Evolutionary conservation across 371 early-diverging fungal species (phyloP), one percentile per base, ranked within the genome.

Genomic region (Amoeboaphelidium protococcarum): DNA sequence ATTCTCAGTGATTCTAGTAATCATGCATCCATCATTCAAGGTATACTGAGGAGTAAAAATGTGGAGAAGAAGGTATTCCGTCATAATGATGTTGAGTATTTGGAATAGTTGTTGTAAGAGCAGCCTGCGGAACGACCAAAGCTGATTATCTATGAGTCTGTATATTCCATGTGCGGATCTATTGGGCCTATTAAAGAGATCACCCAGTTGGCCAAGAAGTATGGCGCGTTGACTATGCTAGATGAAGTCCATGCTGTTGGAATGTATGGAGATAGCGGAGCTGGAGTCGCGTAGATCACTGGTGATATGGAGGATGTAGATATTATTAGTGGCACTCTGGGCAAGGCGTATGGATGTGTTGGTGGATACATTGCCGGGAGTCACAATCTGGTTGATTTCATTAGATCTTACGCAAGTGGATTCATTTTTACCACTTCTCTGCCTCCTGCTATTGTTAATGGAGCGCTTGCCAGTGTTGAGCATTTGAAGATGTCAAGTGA

Each of bases 211-310:
- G 94, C 96, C 52, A 78, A 79, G 48, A 87, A 89, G 67, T 95
- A 95, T 63, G 88, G 87, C 47, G 96, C 96, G 44, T 78, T 95
- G 54, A 95, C 96, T 37, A 92, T 90, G 67, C 62, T 92, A 47
- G 96, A 95, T 56, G 92, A 95, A 65, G 96, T 95, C 19, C 96
- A 95, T 57, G 91, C 94, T 20, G 96, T 95, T 25, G 96, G 96
- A 47, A 91, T 95, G 88, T 95, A 95, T 55, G 95, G 95, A 10
- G 73, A 76, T 3, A 78, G 78, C 43, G 96, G 94, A 50, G 92
- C 82, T 26, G 96, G 96, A 55, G 88, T 95, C 22, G 90, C 94
- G 46, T 91, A 92, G 61, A 77, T 75, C 53, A 66, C 67, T 6
- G 61, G 66, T 26, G 71, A 74, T 42, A 68, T 92, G 72, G 82